Conservation (phyloP, 805 yeast genomes). For the Wickerhamiella vanderwaltii region DNA sequence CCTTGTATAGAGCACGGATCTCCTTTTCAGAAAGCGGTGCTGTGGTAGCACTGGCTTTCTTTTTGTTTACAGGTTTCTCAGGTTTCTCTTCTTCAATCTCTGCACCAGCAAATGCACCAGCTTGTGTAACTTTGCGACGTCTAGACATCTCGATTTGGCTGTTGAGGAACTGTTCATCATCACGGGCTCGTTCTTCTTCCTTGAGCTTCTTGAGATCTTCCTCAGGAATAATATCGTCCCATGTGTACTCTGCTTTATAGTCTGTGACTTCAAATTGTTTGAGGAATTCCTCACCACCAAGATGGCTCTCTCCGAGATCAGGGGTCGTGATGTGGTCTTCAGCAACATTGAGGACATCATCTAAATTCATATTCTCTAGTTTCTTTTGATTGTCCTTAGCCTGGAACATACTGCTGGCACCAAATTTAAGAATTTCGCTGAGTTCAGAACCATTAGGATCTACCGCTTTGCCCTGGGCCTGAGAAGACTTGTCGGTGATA, state of each 20-base stretch:
- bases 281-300: conserved; percentile 96
- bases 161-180: conserved; percentile 75
- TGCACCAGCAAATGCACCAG: conserved; percentile 62
- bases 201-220: conserved; percentile 80
- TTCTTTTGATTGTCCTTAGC: conserved; percentile 92
- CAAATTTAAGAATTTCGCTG: conserved; percentile 88
- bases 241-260: conserved; percentile 93
- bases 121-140: conserved; percentile 64
- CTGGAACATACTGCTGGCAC: conserved; percentile 97
- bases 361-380: conserved; percentile 86
- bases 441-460: conserved; percentile 56
- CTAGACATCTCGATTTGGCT: conserved; percentile 83
- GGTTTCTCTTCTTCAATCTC: conserved; percentile 37
- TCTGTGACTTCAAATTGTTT: conserved; percentile 97
- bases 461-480: conserved; percentile 41
- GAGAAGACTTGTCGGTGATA: conserved; percentile 62
- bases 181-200: conserved; percentile 76
- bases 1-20: conserved; percentile 70
- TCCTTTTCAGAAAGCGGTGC: conserved; percentile 70
- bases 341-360: conserved; percentile 91
- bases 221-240: conserved; percentile 98
- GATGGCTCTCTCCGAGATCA: conserved; percentile 90
- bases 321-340: conserved; percentile 96
- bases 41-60: conserved; percentile 30
- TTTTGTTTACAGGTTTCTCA: conserved; percentile 15